A percentile compares a stretch with the other conserved stretches of the same genome.
These are phyloP conservation scores for Xylaria sp. DNA, from an alignment of 2,329 filamentous ascomycete species.

Conservation along the genomic window DNA sequence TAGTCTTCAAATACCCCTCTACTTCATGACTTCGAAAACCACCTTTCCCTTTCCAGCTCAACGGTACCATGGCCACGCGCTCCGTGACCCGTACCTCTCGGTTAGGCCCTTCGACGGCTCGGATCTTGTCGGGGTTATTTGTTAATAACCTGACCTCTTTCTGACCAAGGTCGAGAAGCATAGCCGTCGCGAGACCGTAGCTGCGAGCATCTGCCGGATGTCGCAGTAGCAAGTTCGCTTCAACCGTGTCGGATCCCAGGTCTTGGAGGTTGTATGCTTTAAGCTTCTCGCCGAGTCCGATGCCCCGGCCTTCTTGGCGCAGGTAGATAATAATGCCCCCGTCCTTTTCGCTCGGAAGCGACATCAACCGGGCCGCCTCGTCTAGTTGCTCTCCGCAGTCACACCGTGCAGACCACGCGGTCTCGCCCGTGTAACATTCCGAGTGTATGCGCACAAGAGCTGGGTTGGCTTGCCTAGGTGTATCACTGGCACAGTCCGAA, in stretches of 20 bases:
- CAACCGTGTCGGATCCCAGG: constrained; percentile 95
- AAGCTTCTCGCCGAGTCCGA: constrained; percentile 92
- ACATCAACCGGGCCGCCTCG: constrained; percentile 94
- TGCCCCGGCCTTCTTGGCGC: constrained; percentile 94
- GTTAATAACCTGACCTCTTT: constrained; percentile 84
- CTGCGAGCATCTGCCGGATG: constrained; percentile 95
- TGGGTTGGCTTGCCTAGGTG: constrained; percentile 50
- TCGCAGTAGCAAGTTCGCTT: constrained; percentile 89
- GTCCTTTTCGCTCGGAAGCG: constrained; percentile 68
- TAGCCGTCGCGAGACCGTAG: constrained; percentile 96
- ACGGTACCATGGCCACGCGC: constrained; percentile 92
- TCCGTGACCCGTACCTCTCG: constrained; percentile 89
- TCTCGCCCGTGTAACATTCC: constrained; percentile 98
- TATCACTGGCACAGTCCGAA: constrained; percentile 25
- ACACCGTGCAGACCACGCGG: constrained; percentile 96
- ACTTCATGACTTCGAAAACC: constrained; percentile 90
- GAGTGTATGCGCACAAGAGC: constrained; percentile 95
- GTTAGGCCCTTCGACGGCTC: constrained; percentile 91
- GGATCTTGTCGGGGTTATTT: constrained; percentile 97
- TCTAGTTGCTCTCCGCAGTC: constrained; percentile 98
- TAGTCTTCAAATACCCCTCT: constrained; percentile 92
- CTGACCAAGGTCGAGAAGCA: constrained; percentile 87
- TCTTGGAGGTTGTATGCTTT: constrained; percentile 99
- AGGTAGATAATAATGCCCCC: constrained; percentile 96
- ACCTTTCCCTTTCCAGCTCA: constrained; percentile 88